These are phyloP conservation scores for Ulmus americana DNA, from an alignment of 331 rosid species.

Conservation along the genomic window DNA sequence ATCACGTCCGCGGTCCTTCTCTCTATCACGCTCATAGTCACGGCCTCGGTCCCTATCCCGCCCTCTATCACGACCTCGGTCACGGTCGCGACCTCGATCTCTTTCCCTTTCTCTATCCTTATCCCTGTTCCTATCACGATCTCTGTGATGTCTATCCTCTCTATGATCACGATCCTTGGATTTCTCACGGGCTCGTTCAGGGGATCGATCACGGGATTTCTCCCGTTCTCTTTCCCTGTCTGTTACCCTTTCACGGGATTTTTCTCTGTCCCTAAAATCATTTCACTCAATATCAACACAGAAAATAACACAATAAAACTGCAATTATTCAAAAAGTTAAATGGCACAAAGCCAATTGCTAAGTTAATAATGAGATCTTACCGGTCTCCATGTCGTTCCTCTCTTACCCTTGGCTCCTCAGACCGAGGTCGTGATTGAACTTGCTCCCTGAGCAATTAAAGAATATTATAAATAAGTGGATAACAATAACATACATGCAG, in stretches of 20 bases:
- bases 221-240: conserved; percentile 64
- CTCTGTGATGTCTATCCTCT: conserved; percentile 82
- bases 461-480: background rate
- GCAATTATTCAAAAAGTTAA: background rate
- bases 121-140: conserved; percentile 59
- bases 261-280: conserved; percentile 66
- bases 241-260: conserved; percentile 70
- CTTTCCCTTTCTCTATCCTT: conserved; percentile 48
- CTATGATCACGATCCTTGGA: conserved; percentile 65
- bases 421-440: conserved; percentile 56
- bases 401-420: conserved; percentile 81
- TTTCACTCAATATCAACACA: conserved; percentile 25
- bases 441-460: conserved; percentile 60
- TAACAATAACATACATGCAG: background rate
- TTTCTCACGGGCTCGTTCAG: conserved; percentile 63
- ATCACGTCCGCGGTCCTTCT: conserved; percentile 44
- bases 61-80: conserved; percentile 60
- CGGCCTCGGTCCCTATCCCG: conserved; percentile 59
- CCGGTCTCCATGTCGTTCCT: conserved; percentile 66
- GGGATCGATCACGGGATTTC: conserved; percentile 56
- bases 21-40: conserved; percentile 51
- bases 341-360: background rate
- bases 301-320: background rate
- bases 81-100: conserved; percentile 55
- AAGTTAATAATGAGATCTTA: conserved; percentile 19